Evolutionary conservation across 345 rosid genomes (phyloP), one percentile per base, ranked within the genome.

Genomic region (Lumnitzera littorea): DNA sequence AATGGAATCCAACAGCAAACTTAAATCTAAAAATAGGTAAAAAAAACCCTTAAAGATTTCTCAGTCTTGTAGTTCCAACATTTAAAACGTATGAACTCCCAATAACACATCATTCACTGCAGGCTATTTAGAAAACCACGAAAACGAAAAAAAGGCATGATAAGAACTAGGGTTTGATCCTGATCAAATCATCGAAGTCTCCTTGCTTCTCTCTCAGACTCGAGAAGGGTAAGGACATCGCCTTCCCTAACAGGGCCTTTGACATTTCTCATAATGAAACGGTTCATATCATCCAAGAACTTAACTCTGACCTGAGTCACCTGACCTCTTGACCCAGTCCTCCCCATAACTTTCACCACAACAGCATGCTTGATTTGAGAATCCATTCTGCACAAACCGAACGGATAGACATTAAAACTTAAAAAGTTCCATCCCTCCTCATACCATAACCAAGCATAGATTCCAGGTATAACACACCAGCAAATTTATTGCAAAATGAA

Each of bases 321-420:
- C 64, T 87, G 91, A 23, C 91, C 95, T 56, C 95, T 77, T 0
- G 91, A 84, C 11, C 95, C 95, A 0, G 95, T 87, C 48, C 95
- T 67, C 3, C 95, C 95, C 91, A 87, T 80, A 20, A 87, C 86
- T 66, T 87, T 84, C 46, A 87, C 84, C 54, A 87, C 95, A 52
- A 84, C 76, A 3, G 88, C 95, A 4, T 84, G 91, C 80, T 84
- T 84, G 53, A 78, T 82, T 49, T 68, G 75, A 48, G 82, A 76
- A 73, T 86, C 90, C 89, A 86, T 84, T 48, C 86, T 83, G 71
- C 72, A 65, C 41, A 11, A 2, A 46, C 25, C 52, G 36, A 23
- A 12, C 15, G 25, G 25, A 55, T 1, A 2, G 11, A 13, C 3
- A 50, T 16, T 14, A 50, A 50, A 2, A 13, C 3, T 7, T 16